These are phyloP conservation scores for Tephrocybe rancida DNA, from an alignment of 768 basidiomycete genomes.

Conservation along the genomic window DNA sequence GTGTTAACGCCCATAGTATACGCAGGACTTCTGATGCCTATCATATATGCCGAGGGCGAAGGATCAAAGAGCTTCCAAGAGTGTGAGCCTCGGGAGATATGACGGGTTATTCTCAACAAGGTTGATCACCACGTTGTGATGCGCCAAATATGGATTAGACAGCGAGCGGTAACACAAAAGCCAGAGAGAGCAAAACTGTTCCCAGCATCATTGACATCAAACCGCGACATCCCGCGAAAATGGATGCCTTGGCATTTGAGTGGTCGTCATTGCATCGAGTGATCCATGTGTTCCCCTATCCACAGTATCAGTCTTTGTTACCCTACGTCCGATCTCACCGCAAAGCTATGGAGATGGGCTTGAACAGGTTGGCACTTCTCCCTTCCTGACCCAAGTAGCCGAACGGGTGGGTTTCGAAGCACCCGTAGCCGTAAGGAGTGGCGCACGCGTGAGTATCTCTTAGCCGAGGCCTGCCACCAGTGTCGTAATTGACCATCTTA, in stretches of 20 bases:
- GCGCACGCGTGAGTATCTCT: slow-evolving; percentile 4
- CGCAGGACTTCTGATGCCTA: neutral
- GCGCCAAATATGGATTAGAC: slow-evolving; percentile 2
- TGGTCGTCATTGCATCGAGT: neutral
- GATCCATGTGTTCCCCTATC: neutral
- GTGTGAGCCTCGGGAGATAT: neutral
- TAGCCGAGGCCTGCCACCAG: neutral
- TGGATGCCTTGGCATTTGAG: neutral
- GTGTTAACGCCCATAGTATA: neutral
- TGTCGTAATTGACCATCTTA: neutral
- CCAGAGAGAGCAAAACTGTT: slow-evolving; percentile 3
- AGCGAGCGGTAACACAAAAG: neutral
- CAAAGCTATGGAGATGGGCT: neutral
- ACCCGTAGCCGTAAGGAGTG: slow-evolving; percentile 14
- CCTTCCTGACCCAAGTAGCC: neutral
- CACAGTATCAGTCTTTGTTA: slow-evolving; percentile 1
- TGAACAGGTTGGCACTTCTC: neutral
- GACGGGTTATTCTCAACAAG: neutral
- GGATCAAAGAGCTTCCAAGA: slow-evolving; percentile 9
- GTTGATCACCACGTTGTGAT: slow-evolving; percentile 12
- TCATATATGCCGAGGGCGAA: slow-evolving; percentile 1
- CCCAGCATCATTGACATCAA: slow-evolving; percentile 13
- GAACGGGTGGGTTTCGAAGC: neutral
- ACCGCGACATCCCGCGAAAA: neutral
- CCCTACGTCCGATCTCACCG: slow-evolving; percentile 9